Base-by-base conservation (phyloP, 768 basidiomycete species). In the Leccinum imitatum region DNA sequence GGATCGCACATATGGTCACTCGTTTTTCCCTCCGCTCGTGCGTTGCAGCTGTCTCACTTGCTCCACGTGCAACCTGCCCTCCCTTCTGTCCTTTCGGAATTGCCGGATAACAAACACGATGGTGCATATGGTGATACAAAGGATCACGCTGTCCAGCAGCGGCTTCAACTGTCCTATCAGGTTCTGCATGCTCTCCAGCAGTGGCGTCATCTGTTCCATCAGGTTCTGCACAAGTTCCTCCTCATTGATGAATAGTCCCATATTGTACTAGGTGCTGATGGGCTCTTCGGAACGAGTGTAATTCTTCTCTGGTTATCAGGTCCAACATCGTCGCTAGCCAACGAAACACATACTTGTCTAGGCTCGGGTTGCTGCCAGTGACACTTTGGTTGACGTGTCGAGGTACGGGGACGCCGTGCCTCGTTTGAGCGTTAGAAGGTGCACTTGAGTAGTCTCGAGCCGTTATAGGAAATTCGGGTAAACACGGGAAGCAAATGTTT, bases 241-340 rank as follows among this genome's bases (percentile, higher is more conserved):
- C 39, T 71, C 69, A 50, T 70, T 50, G 10, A 72, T 17, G 4
- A 69, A 33, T 6, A 71, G 9, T 4, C 60, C 67, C 69, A 69
- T 69, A 69, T 69, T 33, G 4, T 35, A 33, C 31, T 11, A 35
- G 33, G 33, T 35, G 37, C 14, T 7, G 37, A 11, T 6, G 41
- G n/a, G 17, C 50, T 50, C 23, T 33, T 21, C 31, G 17, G 17
- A n/a, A 19, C n/a, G 11, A 25, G 14, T 19, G 30, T 39, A 17
- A 14, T 41, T 35, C 41, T 50, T 17, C 31, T 25, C 31, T 25
- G 15, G 27, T 33, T 41, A 57, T 57, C 54, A 59, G 50, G 33
- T 33, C 15, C 23, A 35, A 21, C 33, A 13, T 48, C 3, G 23
- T 39, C 48, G 15, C 21, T 27, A n/a, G 21, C 17, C 6, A 46